phyloP scores from a whole-genome alignment of 495 filamentous ascomycete genomes.

The Penicillium diatomitis region DNA sequence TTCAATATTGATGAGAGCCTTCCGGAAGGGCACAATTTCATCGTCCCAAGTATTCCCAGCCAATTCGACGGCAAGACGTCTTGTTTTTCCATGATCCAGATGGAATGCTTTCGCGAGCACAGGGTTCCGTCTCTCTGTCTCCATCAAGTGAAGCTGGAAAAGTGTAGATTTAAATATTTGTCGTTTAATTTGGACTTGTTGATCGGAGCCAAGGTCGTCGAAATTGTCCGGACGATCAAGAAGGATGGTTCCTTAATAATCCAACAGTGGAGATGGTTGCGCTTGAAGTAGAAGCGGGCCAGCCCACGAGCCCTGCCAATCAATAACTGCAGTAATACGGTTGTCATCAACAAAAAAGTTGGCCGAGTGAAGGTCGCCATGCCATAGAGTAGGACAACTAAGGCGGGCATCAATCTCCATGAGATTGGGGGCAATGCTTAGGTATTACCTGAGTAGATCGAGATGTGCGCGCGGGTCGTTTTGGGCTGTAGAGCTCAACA shows the following conservation, averaged over 20 bases:
- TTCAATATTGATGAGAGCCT: conserved; percentile 21
- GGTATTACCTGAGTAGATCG: neutral
- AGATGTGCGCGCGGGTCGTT: neutral
- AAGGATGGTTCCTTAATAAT: conserved; percentile 19
- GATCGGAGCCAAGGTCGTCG: conserved; percentile 13
- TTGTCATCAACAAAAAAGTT: conserved; percentile 29
- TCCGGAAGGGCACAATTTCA: conserved; percentile 24
- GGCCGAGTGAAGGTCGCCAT: conserved; percentile 28
- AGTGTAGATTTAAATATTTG: conserved; percentile 19
- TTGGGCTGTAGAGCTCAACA: conserved; percentile 5
- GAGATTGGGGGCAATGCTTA: conserved; percentile 11
- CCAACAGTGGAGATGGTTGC: conserved; percentile 17
- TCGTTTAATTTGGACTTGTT: conserved; percentile 17
- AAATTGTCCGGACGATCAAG: conserved; percentile 19
- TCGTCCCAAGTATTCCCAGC: conserved; percentile 27
- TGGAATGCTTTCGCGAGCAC: conserved; percentile 14
- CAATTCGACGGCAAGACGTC: conserved; percentile 17
- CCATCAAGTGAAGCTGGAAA: conserved; percentile 19
- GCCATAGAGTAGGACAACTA: conserved; percentile 19
- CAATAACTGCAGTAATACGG: conserved; percentile 22
- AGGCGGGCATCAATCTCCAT: conserved; percentile 15
- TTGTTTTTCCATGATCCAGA: conserved; percentile 22
- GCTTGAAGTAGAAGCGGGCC: conserved; percentile 24
- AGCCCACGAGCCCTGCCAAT: conserved; percentile 26
- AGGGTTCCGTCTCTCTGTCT: conserved; percentile 13